Base-by-base conservation (phyloP, 129 eudicot species). In the Gnaphalium uliginosum region DNA sequence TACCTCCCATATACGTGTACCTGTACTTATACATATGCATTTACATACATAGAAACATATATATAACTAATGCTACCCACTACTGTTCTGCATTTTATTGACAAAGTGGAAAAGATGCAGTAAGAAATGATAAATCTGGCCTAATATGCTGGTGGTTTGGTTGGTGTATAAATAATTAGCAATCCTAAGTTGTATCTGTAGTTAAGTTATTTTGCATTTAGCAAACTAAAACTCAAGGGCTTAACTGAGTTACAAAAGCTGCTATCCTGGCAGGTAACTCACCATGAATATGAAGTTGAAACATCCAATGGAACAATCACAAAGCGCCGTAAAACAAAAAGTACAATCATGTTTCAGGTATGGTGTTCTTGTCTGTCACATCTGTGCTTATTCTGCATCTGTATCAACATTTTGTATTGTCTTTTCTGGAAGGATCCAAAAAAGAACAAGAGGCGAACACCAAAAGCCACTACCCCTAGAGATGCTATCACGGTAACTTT, bases 271-370 rank as follows among this genome's bases (percentile, higher is more conserved):
- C 78, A 87, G 96, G 97, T 91, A 71, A 95, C 97, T 72, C 97
- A 84, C 80, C 94, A 74, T 73, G 96, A 95, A 74, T 95, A 91
- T 71, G 99, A 95, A 84, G 89, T 91, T 74, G 97, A 94, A 86
- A 91, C 97, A 59, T 77, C 93, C 19, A 85, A 91, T 78, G 93
- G 92, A 72, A 90, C 88, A 67, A 82, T 91, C 75, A 95, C 98
- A 70, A 92, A 95, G 72, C 78, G 91, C 23, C 81, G 87, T 26
- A 95, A 89, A 82, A 95, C 99, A 21, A 90, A 90, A 83, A 91
- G 97, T 75, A 95, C 99, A 56, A 92, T 89, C 87, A 89, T 95
- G 99, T 87, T 95, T 84, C 96, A 82, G 92, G 99, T 95, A 75
- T 30, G 15, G 74, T 69, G 21, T 56, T 51, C 53, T 21, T 70